Evolutionary conservation across 2,329 filamentous ascomycete genomes (phyloP).

Genomic region (Ophiostoma ulmi): DNA sequence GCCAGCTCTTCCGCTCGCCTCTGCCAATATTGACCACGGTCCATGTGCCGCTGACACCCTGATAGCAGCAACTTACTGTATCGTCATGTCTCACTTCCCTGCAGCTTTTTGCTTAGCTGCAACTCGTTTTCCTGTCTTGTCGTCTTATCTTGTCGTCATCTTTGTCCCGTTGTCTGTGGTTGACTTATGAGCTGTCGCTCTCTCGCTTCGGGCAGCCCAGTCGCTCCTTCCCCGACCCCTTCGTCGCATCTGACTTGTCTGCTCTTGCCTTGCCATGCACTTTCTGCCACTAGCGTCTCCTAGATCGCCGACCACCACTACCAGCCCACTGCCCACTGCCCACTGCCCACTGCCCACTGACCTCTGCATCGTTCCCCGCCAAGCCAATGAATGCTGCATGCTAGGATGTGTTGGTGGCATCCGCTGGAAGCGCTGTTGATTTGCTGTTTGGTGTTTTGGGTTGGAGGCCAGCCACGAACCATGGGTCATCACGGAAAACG

Average conservation of each 20-base stretch:
- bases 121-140: not conserved
- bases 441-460: not conserved
- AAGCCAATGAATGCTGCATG: not conserved
- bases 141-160: not conserved
- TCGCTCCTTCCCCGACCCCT: not conserved
- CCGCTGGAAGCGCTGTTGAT: constrained; percentile 11
- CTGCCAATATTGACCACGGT: not conserved
- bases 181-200: not conserved
- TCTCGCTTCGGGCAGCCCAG: not conserved
- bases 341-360: not conserved
- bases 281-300: constrained; percentile 11
- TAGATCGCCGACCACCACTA: constrained; percentile 3
- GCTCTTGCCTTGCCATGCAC: constrained; percentile 10
- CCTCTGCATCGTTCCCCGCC: not conserved
- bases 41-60: not conserved
- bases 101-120: not conserved
- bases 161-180: not conserved
- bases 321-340: not conserved
- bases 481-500: not conserved
- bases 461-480: not conserved
- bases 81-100: not conserved
- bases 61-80: not conserved
- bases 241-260: not conserved
- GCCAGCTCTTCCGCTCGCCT: not conserved
- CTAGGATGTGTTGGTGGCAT: not conserved